These are phyloP conservation scores for Tagetes patula DNA, from an alignment of 129 eudicot genomes.

Conservation along the genomic window DNA sequence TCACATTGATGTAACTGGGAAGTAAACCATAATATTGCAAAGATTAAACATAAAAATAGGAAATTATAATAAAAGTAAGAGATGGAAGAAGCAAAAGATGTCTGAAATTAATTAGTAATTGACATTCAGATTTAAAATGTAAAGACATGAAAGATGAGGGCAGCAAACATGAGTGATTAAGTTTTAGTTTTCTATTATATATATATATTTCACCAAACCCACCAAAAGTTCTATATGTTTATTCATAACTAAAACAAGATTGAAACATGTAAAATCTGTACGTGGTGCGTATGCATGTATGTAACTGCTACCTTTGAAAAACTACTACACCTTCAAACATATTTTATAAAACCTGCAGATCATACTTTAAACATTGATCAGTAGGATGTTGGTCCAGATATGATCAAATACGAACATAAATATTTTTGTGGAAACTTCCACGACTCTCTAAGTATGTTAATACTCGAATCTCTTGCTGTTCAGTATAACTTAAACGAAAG, in stretches of 20 bases:
- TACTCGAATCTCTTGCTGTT: no score
- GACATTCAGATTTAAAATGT: conserved; percentile 3
- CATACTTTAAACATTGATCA: no score
- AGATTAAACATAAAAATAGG: no score
- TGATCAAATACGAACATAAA: not conserved
- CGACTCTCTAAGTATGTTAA: no score
- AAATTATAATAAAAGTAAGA: no score
- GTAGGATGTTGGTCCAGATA: no score
- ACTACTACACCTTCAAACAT: not conserved
- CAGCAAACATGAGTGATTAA: not conserved
- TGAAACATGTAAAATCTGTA: no score
- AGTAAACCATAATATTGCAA: no score
- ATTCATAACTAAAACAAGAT: not conserved
- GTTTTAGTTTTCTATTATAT: not conserved
- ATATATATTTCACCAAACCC: conserved; percentile 5
- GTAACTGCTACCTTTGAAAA: conserved; percentile 10
- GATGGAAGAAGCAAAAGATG: not conserved
- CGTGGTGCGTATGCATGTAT: no score
- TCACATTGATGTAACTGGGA: no score
- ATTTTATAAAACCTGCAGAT: not conserved
- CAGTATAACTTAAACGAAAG: no score
- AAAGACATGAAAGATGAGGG: not conserved
- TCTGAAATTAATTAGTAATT: not conserved
- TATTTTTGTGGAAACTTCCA: not conserved
- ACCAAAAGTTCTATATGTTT: not conserved